phyloP scores from a whole-genome alignment of 257 asterid species.

The Salvia rosmarinus region DNA sequence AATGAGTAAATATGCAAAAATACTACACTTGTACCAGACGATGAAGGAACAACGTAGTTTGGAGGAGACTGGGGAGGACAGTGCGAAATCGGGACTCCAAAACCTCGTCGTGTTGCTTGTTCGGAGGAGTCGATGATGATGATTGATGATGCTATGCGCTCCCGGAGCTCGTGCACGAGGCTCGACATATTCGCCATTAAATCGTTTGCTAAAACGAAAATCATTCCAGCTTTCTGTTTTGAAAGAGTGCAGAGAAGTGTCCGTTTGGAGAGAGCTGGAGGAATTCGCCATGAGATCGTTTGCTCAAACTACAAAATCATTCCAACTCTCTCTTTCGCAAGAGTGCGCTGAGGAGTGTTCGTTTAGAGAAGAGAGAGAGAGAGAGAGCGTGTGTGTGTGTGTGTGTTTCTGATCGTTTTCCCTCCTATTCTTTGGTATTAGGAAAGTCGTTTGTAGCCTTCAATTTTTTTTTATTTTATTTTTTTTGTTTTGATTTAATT shows the following conservation, averaged over 20 bases:
- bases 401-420: constrained; percentile 3
- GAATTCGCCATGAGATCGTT: constrained; percentile 61
- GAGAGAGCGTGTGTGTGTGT: no score
- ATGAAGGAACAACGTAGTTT: constrained; percentile 69
- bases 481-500: no score
- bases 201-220: neutral
- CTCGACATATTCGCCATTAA: constrained; percentile 79
- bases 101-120: constrained; percentile 68
- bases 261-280: constrained; percentile 31
- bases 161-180: constrained; percentile 85
- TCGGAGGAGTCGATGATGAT: constrained; percentile 67
- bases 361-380: neutral
- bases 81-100: constrained; percentile 83
- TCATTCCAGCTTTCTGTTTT: neutral
- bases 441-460: neutral
- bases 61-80: constrained; percentile 82
- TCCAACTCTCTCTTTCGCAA: neutral
- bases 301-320: neutral
- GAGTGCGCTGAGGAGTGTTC: neutral
- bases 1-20: neutral
- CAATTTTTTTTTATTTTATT: no score
- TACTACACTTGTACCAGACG: constrained; percentile 48
- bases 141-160: constrained; percentile 65
- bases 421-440: constrained; percentile 25
- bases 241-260: neutral